These are phyloP conservation scores for Polytolypa hystricis DNA, from an alignment of 2,329 filamentous ascomycete species.

Conservation along the genomic window DNA sequence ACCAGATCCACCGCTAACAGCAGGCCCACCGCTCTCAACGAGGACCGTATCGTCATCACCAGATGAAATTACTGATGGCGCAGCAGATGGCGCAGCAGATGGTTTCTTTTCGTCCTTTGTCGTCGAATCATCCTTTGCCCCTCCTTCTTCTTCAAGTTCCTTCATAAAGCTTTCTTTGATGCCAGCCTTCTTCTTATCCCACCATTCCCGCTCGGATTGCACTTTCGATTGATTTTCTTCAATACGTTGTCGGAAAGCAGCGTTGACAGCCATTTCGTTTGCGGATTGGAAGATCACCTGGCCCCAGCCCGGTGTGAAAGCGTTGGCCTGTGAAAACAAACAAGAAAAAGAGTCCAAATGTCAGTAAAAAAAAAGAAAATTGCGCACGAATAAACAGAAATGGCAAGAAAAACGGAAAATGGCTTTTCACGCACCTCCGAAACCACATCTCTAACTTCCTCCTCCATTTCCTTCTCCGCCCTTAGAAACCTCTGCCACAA, in stretches of 20 bases:
- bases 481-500: conserved; percentile 84
- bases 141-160: conserved; percentile 49
- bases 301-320: conserved; percentile 78
- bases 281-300: conserved; percentile 93
- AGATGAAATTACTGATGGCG: too few relatives aligned
- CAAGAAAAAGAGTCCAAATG: not conserved
- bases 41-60: conserved; percentile 68
- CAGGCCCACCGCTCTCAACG: conserved; percentile 52
- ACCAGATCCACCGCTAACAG: conserved; percentile 20
- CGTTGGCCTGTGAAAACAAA: conserved; percentile 60
- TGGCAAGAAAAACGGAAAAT: not conserved
- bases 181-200: conserved; percentile 67
- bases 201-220: conserved; percentile 74
- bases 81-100: conserved; percentile 15
- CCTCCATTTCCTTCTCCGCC: conserved; percentile 96
- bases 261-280: conserved; percentile 88
- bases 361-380: conserved; percentile 5
- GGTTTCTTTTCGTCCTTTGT: conserved; percentile 7
- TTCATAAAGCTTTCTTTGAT: conserved; percentile 73
- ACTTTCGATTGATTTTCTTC: conserved; percentile 63
- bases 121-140: not conserved
- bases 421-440: conserved; percentile 57
- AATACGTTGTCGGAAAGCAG: conserved; percentile 60
- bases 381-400: conserved; percentile 1
- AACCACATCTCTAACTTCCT: conserved; percentile 87